Evolutionary conservation across 768 basidiomycete species (phyloP), one percentile per base, ranked within the genome.

Genomic region (Fomitopsis serialis): DNA sequence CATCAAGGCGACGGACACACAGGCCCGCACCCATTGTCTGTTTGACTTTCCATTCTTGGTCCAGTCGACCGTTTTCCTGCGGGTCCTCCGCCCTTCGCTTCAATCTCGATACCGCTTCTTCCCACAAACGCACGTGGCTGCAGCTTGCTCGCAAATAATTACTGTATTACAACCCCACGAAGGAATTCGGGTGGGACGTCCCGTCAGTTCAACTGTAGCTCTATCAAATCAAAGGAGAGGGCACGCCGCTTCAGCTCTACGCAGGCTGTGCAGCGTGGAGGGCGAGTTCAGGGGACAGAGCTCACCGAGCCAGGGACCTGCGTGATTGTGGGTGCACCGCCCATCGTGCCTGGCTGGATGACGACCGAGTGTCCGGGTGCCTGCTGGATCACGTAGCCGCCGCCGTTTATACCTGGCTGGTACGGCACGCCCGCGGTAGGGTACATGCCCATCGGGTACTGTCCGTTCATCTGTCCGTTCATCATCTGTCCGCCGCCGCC

Each of bases 271-370:
- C 37, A 40, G 37, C 37, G 37, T 19, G 37, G 15, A 40, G 19
- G 37, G 37, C 37, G 19, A 17, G 37, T 40, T 40, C 15, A 40
- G 37, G 37, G 37, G 37, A 42, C 52, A 36, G 61, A 58, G 50
- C 48, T 54, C 49, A 63, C 59, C 43, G 60, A 63, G 63, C 76
- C 66, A 21, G 80, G 84, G 25, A 87, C 68, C 58, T 84, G 83
- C 15, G 79, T 81, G 47, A 89, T 70, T n/a, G 77, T 74, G 13
- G 86, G 72, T 21, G 80, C 77, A 36, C 72, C 75, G 35, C 87
- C 85, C 56, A 81, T 78, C 52, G 75, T 54, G 44, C 81, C 80
- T 27, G 84, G 87, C 58, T 87, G 85, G 56, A 90, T 82, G 44
- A 89, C 70, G 57, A 87, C 69, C 8, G 86, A 80, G 59, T 81